These are phyloP conservation scores for Waltiozyma sp. DNA, from an alignment of 1,139 yeast species.

Conservation along the genomic window DNA sequence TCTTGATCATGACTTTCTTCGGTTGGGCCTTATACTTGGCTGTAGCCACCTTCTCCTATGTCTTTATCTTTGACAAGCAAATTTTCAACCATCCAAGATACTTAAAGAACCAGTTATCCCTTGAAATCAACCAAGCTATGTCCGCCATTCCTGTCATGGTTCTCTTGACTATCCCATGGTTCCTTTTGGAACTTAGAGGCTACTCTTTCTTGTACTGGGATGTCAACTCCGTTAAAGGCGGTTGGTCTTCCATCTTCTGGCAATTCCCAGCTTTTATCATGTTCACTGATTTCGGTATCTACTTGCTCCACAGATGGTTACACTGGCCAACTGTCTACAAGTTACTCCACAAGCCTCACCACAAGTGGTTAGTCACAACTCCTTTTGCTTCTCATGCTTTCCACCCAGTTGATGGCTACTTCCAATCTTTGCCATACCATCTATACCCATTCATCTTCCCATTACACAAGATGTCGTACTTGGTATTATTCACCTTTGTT, in stretches of 20 bases:
- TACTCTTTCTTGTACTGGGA: conserved; percentile 67
- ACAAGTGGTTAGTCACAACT: conserved; percentile 97
- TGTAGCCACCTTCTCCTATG: conserved; percentile 69
- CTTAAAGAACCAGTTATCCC: conserved; percentile 78
- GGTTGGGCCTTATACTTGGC: conserved; percentile 72
- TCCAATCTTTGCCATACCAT: conserved; percentile 89
- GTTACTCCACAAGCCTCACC: conserved; percentile 91
- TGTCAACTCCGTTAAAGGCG: conserved; percentile 52
- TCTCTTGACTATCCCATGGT: conserved; percentile 78
- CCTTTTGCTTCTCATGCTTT: conserved; percentile 98
- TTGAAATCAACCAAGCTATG: conserved; percentile 72
- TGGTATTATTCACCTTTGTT: conserved; percentile 75
- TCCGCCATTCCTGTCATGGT: conserved; percentile 88
- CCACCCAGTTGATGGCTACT: conserved; percentile 95
- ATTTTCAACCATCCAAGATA: conserved; percentile 94
- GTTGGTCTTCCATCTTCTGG: conserved; percentile 49
- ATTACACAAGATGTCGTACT: conserved; percentile 74
- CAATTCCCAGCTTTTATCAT: conserved; percentile 74
- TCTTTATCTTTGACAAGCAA: conserved; percentile 71
- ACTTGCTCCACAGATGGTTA: conserved; percentile 81
- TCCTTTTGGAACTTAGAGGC: conserved; percentile 73
- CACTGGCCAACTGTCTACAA: conserved; percentile 89
- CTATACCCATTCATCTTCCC: conserved; percentile 86
- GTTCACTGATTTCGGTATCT: conserved; percentile 90
- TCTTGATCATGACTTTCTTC: conserved; percentile 64